phyloP scores from a whole-genome alignment of 306 rosid species.

The Carpinus viminea region DNA sequence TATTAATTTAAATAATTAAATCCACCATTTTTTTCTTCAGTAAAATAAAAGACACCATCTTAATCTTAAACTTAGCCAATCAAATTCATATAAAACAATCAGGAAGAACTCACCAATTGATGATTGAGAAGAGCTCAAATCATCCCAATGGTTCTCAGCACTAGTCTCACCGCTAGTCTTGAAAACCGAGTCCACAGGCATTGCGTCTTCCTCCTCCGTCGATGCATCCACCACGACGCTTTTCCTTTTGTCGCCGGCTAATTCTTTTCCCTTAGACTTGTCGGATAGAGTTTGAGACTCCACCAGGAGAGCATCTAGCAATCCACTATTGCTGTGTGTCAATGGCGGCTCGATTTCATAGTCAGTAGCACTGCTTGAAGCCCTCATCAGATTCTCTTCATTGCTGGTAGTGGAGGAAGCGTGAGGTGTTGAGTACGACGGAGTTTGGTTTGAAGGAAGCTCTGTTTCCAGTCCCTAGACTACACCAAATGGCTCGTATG shows the following conservation, averaged over 20 bases:
- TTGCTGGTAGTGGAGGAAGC: conserved; percentile 49
- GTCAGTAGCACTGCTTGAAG: conserved; percentile 19
- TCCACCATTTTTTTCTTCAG: too few relatives aligned
- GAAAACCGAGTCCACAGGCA: conserved; percentile 28
- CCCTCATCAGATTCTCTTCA: too few relatives aligned
- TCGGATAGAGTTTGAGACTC: conserved; percentile 43
- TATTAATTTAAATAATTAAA: too few relatives aligned
- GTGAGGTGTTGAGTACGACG: conserved; percentile 36
- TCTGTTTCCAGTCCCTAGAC: conserved; percentile 29
- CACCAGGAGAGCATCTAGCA: conserved; percentile 54
- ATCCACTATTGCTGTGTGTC: conserved; percentile 45
- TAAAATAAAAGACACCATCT: too few relatives aligned
- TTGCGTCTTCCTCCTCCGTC: conserved; percentile 28
- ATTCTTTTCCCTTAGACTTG: conserved; percentile 32
- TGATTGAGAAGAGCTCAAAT: conserved; percentile 39
- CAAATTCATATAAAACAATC: too few relatives aligned
- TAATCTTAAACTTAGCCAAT: too few relatives aligned
- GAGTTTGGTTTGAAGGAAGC: conserved; percentile 61
- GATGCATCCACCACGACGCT: conserved; percentile 20
- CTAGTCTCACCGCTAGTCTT: too few relatives aligned
- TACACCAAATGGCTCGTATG: conserved; percentile 31
- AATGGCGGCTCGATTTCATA: conserved; percentile 26
- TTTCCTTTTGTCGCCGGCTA: conserved; percentile 39
- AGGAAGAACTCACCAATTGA: conserved; percentile 49
- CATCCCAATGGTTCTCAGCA: conserved; percentile 42